These are phyloP conservation scores for Yamadazyma tumulicola DNA, from an alignment of 805 yeast species.

Conservation along the genomic window DNA sequence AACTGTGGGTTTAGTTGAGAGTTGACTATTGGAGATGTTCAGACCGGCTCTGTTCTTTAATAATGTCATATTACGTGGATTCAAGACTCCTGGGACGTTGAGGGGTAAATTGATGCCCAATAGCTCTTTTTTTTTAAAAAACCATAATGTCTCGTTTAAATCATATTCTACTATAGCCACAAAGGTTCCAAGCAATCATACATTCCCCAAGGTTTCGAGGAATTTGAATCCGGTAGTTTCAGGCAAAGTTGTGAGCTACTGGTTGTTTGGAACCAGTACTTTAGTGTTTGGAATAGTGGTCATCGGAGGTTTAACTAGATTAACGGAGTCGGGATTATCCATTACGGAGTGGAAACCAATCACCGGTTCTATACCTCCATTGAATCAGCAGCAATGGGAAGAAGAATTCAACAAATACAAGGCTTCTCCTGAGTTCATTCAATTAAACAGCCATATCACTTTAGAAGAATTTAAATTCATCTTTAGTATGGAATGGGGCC, in stretches of 20 bases:
- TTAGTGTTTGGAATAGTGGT: constrained; percentile 93
- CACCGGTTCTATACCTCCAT: constrained; percentile 91
- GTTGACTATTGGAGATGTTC: no score
- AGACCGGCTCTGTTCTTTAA: no score
- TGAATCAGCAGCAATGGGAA: constrained; percentile 78
- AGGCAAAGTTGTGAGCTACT: constrained; percentile 61
- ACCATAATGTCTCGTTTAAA: no score
- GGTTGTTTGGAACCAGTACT: constrained; percentile 84
- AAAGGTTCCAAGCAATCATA: no score
- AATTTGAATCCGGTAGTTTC: constrained; percentile 9
- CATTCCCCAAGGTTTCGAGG: no score
- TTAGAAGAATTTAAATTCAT: constrained; percentile 93
- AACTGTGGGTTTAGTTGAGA: no score
- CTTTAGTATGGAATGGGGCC: constrained; percentile 97
- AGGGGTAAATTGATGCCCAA: no score
- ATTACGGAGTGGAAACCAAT: constrained; percentile 99
- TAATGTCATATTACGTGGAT: no score
- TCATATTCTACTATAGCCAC: no score
- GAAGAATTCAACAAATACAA: constrained; percentile 77
- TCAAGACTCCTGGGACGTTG: no score
- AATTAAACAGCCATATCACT: constrained; percentile 82
- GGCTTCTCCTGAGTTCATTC: constrained; percentile 86
- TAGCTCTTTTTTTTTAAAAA: no score
- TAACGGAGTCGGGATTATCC: constrained; percentile 93
- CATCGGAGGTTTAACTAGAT: constrained; percentile 92